A percentile compares a stretch with the other conserved stretches of the same genome.
Evolutionary conservation across 106 monocot species (phyloP).

Genomic region (Posidonia australis): DNA sequence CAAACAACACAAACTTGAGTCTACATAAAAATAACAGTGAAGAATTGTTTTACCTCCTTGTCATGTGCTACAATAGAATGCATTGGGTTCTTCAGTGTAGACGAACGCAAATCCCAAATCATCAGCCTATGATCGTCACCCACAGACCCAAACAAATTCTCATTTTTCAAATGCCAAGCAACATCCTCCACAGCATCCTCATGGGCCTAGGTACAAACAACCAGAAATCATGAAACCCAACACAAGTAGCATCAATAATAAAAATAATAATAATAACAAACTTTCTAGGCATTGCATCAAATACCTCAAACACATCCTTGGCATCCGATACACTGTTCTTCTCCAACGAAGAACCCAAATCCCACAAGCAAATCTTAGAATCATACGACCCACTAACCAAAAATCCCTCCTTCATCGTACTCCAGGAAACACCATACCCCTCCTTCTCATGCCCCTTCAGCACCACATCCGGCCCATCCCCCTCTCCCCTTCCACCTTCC

Average conservation of each 20-base stretch:
- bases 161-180: slow-evolving; percentile 75
- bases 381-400: slow-evolving; percentile 83
- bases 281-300: neutral
- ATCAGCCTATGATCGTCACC: slow-evolving; percentile 85
- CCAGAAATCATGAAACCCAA: neutral
- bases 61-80: slow-evolving; percentile 62
- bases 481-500: slow-evolving; percentile 4
- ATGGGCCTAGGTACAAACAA: slow-evolving; percentile 41
- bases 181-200: slow-evolving; percentile 78
- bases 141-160: slow-evolving; percentile 86
- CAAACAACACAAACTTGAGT: no score
- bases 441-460: slow-evolving; percentile 63
- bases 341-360: slow-evolving; percentile 22
- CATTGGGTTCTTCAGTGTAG: slow-evolving; percentile 36
- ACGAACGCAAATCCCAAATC: slow-evolving; percentile 91
- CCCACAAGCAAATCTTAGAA: slow-evolving; percentile 86
- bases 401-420: slow-evolving; percentile 54
- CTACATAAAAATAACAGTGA: neutral
- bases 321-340: slow-evolving; percentile 32
- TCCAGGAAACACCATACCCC: slow-evolving; percentile 91
- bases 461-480: slow-evolving; percentile 26
- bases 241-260: neutral
- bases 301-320: slow-evolving; percentile 61
- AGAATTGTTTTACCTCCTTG: slow-evolving; percentile 41
- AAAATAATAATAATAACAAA: neutral